Base-by-base conservation (phyloP, 495 filamentous ascomycete genomes). In the Entonaema liquescens region DNA sequence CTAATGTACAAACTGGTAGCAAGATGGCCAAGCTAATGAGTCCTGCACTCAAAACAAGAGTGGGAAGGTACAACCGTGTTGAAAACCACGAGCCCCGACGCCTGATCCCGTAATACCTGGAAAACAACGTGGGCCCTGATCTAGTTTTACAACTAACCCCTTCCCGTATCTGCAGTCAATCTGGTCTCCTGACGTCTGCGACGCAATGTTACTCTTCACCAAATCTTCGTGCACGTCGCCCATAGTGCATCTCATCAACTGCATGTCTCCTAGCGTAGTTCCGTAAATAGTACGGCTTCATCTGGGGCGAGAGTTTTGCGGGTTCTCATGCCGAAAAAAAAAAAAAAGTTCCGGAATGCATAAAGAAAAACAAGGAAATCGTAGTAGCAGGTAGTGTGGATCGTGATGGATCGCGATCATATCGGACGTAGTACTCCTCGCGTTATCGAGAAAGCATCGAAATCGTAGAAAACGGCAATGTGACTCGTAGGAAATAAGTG, bases 1-100 rank as follows among this genome's bases (percentile, higher is more conserved):
- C 67, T 74, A 71, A 57, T 74, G 71, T 74, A 74, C 71, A 74
- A 29, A 31, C 5, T 3, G 29, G 62, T 28, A 53, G n/a, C 54
- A 58, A 62, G 67, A 65, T 31, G 15, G 47, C 68, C 71, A 71
- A 68, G 19, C 26, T n/a, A 71, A 74, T 71, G 71, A 74, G n/a
- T 60, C 62, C 63, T 21, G 56, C 26, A 47, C 67, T 53, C 13
- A 28, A 63, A 44, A 70, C 44, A 60, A 63, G 53, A 61, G 68
- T 19, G 54, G 71, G 54, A 71, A 61, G 59, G 38, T 56, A 19
- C 28, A 55, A 71, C 42, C 29, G 8, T 47, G 67, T 58, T 17
- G 60, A 60, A 65, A 56, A 66, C 62, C 65, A 59, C 61, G 36
- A 73, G 66, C 56, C 70, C 38, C 54, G 50, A 69, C 65, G 65